A percentile compares a stretch with the other conserved stretches of the same genome.
Evolutionary conservation across 192 early-diverging fungal genomes (phyloP).

Genomic region (Linnemannia zychae): DNA sequence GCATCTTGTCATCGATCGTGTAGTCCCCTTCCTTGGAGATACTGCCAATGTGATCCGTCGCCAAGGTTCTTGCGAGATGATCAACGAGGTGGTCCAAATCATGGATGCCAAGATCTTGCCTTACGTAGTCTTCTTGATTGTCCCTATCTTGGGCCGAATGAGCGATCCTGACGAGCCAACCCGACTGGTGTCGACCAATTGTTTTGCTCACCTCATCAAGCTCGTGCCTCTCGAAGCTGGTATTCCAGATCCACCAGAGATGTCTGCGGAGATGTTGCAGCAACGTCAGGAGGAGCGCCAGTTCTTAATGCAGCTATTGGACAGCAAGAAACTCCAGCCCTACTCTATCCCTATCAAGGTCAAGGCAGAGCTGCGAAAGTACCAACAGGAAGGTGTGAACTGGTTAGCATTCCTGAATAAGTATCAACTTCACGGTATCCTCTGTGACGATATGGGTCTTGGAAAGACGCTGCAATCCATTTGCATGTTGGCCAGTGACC

Average conservation of each 20-base stretch:
- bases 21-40: constrained; percentile 86
- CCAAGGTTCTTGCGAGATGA: constrained; percentile 90
- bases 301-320: constrained; percentile 96
- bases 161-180: constrained; percentile 93
- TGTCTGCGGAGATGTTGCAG: constrained; percentile 82
- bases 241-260: constrained; percentile 92
- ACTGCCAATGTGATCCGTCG: constrained; percentile 73
- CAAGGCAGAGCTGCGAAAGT: constrained; percentile 92
- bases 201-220: constrained; percentile 96
- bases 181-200: constrained; percentile 90
- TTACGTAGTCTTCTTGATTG: constrained; percentile 97
- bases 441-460: constrained; percentile 99
- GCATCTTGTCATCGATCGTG: constrained; percentile 81
- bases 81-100: constrained; percentile 83
- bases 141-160: constrained; percentile 97
- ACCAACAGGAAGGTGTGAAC: constrained; percentile 99
- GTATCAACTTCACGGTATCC: constrained; percentile 96
- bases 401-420: constrained; percentile 98
- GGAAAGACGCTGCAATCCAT: constrained; percentile 99
- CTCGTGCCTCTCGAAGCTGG: constrained; percentile 95
- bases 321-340: constrained; percentile 88
- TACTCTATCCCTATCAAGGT: constrained; percentile 91
- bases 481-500: constrained; percentile 93
- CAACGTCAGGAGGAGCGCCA: constrained; percentile 90
- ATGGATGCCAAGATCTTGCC: constrained; percentile 89